phyloP scores from a whole-genome alignment of 208 protist species.

The Phytomonas sp. region DNA sequence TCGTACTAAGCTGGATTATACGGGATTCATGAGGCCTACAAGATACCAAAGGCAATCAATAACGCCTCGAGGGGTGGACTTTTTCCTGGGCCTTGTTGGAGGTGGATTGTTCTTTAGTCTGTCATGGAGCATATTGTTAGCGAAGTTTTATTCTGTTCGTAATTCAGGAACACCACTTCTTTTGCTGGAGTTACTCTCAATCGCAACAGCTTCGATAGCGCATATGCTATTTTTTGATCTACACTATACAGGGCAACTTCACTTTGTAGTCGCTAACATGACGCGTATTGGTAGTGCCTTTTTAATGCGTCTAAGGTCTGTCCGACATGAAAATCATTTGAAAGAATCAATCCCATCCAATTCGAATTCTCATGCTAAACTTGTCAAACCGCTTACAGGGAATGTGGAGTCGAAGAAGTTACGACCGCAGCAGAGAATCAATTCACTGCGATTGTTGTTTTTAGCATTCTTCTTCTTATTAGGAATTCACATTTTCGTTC shows the following conservation, averaged over 20 bases:
- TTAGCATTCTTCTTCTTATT: neutral
- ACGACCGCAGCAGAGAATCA: neutral
- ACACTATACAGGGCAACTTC: neutral
- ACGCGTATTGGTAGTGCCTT: neutral
- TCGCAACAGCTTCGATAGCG: neutral
- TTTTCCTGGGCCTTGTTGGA: neutral
- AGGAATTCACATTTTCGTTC: constrained; percentile 10
- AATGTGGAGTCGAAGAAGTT: neutral
- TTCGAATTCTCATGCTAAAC: neutral
- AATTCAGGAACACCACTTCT: neutral
- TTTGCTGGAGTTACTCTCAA: neutral
- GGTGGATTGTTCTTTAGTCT: neutral
- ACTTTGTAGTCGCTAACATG: neutral
- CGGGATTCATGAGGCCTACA: neutral
- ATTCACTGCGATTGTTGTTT: neutral
- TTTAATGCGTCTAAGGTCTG: neutral
- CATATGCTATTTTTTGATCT: neutral
- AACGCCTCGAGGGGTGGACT: neutral
- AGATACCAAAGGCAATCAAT: neutral
- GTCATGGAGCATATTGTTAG: neutral
- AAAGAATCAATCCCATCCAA: neutral
- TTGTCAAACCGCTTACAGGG: neutral
- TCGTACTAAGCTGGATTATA: neutral
- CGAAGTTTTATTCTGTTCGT: neutral
- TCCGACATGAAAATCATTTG: neutral